Conservation (phyloP, 1,284 basidiomycete species). For the Hymenochaete sp. region DNA sequence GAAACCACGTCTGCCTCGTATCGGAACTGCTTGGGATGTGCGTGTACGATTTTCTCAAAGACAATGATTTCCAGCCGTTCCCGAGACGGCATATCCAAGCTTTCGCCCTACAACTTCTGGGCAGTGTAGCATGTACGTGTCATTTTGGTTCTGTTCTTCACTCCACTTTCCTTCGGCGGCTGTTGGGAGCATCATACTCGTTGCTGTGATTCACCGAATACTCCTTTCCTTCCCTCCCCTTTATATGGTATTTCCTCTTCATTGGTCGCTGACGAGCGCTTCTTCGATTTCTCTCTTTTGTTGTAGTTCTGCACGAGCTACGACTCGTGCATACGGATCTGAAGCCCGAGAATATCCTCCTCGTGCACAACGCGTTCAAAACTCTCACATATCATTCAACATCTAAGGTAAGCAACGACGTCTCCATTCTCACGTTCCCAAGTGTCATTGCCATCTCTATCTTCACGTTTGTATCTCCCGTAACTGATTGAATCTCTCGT, state of each 20-base stretch:
- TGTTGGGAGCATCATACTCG: too few relatives aligned
- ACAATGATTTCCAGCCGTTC: constrained; percentile 95
- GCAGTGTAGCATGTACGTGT: constrained; percentile 84
- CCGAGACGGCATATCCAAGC: constrained; percentile 93
- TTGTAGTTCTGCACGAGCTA: constrained; percentile 80
- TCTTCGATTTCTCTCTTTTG: too few relatives aligned
- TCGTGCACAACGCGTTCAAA: constrained; percentile 80
- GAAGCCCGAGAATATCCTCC: constrained; percentile 96
- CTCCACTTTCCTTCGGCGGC: neutral
- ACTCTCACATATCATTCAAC: constrained; percentile 47
- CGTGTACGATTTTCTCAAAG: constrained; percentile 98
- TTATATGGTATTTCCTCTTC: too few relatives aligned
- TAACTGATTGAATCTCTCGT: neutral
- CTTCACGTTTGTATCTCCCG: too few relatives aligned
- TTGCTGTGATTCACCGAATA: too few relatives aligned
- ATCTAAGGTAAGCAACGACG: constrained; percentile 40
- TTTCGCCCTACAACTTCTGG: constrained; percentile 88
- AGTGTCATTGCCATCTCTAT: too few relatives aligned
- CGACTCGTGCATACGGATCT: constrained; percentile 96
- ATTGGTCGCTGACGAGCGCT: too few relatives aligned
- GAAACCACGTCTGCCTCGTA: constrained; percentile 97
- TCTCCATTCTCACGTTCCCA: too few relatives aligned
- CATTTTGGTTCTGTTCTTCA: constrained; percentile 20
- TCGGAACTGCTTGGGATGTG: constrained; percentile 96
- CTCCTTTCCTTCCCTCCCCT: too few relatives aligned